A percentile compares a stretch with the other conserved stretches of the same genome.
Conservation (phyloP, 768 basidiomycete genomes). For the Podaxis sp. region DNA sequence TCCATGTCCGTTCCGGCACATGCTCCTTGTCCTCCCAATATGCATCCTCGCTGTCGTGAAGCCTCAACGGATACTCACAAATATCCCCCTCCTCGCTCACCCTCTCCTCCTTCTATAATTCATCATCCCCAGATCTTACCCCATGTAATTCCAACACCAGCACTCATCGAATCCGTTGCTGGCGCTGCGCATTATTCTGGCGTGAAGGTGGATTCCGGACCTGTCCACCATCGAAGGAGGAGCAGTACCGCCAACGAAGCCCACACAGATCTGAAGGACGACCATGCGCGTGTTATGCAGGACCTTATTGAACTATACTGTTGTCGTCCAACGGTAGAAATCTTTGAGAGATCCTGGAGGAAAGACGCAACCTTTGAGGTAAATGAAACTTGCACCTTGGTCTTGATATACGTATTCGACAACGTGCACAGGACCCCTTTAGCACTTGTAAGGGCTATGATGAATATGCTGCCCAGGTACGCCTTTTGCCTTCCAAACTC, state of each 20-base stretch:
- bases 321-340: constrained; percentile 49
- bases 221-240: constrained; percentile 34
- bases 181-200: constrained; percentile 67
- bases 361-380: constrained; percentile 60
- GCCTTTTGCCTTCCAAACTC: constrained; percentile 19
- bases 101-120: constrained; percentile 42
- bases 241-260: constrained; percentile 33
- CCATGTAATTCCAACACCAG: constrained; percentile 45
- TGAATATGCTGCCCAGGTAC: constrained; percentile 55
- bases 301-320: constrained; percentile 61
- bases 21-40: constrained; percentile 7
- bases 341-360: constrained; percentile 53
- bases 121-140: constrained; percentile 46
- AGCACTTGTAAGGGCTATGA: constrained; percentile 47
- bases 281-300: constrained; percentile 50
- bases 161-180: constrained; percentile 56
- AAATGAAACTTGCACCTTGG: constrained; percentile 1
- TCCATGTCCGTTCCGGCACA: constrained; percentile 9
- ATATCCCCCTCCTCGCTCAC: constrained; percentile 26
- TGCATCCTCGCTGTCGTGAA: background rate
- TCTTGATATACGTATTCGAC: background rate
- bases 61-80: background rate
- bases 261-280: constrained; percentile 37
- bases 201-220: constrained; percentile 37
- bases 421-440: constrained; percentile 43